Evolutionary conservation across 331 rosid genomes (phyloP).

Genomic region (Phaseolus coccineus): DNA sequence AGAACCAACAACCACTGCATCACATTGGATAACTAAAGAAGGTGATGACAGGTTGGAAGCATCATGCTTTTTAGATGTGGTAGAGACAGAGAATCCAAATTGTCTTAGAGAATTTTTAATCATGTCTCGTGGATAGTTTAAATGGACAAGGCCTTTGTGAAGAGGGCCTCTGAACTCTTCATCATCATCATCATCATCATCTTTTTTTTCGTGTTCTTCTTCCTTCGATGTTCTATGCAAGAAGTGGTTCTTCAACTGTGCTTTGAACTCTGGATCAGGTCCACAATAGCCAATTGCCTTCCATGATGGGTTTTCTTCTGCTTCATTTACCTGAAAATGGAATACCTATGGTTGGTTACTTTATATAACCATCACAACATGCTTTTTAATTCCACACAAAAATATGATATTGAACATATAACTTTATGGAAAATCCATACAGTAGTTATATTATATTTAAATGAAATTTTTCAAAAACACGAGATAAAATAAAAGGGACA

Average conservation of each 20-base stretch:
- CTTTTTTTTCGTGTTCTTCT: slow-evolving; percentile 17
- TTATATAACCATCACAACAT: no score
- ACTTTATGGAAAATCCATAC: no score
- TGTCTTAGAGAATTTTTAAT: slow-evolving; percentile 45
- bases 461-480: no score
- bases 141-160: slow-evolving; percentile 58
- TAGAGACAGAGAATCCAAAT: slow-evolving; percentile 57
- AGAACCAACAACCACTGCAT: slow-evolving; percentile 82
- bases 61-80: slow-evolving; percentile 28
- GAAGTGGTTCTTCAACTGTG: slow-evolving; percentile 40
- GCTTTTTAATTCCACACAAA: no score
- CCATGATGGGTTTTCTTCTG: slow-evolving; percentile 70
- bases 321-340: slow-evolving; percentile 66
- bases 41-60: slow-evolving; percentile 49
- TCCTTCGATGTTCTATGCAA: slow-evolving; percentile 31
- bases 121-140: slow-evolving; percentile 45
- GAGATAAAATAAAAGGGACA: no score
- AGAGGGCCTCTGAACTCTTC: slow-evolving; percentile 70
- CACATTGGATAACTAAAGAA: slow-evolving; percentile 66
- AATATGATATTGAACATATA: no score
- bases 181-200: slow-evolving; percentile 21
- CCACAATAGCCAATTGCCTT: slow-evolving; percentile 78
- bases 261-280: slow-evolving; percentile 65
- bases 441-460: no score
- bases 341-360: background rate